Evolutionary conservation across 164 flowering plant genomes (phyloP).

Genomic region (Magnolia officinalis): DNA sequence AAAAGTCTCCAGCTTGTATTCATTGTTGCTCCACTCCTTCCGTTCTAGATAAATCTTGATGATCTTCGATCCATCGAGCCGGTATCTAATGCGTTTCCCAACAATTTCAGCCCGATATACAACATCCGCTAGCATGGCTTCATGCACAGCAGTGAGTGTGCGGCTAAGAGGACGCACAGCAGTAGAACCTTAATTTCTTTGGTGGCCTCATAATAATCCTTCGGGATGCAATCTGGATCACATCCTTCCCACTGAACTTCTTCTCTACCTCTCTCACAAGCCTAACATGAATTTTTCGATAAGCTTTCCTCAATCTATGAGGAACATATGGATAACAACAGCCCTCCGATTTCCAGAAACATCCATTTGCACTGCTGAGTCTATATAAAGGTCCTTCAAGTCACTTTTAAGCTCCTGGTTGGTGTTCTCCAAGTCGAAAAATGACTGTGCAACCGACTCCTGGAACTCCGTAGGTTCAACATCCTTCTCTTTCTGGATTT

Average conservation of each 20-base stretch:
- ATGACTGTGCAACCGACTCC: conserved; percentile 51
- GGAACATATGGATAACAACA: conserved; percentile 12
- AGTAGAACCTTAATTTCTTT: conserved; percentile 91
- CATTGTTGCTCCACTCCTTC: conserved; percentile 18
- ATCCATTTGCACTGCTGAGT: conserved; percentile 31
- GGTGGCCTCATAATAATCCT: conserved; percentile 84
- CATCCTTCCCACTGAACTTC: conserved; percentile 90
- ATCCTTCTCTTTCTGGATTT: conserved; percentile 65
- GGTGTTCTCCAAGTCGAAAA: conserved; percentile 48
- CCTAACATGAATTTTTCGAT: conserved; percentile 27
- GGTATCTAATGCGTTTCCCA: conserved; percentile 74
- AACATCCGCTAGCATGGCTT: conserved; percentile 75
- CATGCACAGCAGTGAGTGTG: conserved; percentile 85
- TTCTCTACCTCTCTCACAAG: conserved; percentile 91
- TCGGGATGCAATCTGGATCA: conserved; percentile 64
- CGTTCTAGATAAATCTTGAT: conserved; percentile 52
- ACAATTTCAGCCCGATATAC: conserved; percentile 89
- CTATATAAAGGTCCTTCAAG: conserved; percentile 46
- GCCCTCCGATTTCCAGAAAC: conserved; percentile 8
- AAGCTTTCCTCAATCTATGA: conserved; percentile 12
- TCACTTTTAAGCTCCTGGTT: conserved; percentile 46
- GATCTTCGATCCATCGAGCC: conserved; percentile 75
- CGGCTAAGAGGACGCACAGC: conserved; percentile 71
- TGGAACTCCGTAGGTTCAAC: conserved; percentile 66
- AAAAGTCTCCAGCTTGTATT: conserved; percentile 46